Evolutionary conservation across 2,329 filamentous ascomycete genomes (phyloP), one percentile per base, ranked within the genome.

Genomic region (Fusarium sp.): DNA sequence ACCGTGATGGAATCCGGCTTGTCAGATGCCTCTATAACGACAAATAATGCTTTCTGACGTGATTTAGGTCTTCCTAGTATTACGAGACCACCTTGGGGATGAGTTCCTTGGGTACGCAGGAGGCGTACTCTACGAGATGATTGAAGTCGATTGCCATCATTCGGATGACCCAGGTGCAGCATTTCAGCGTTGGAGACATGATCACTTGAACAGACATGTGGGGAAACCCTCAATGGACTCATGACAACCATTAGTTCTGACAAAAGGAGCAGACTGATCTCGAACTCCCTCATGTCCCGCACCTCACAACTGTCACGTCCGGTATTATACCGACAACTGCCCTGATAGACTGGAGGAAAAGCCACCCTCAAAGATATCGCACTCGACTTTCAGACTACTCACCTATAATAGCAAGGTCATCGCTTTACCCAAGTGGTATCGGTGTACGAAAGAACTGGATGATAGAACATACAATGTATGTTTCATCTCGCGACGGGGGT

Each of bases 61-160:
- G 44, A 42, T 5, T 6, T 42, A 84, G 82, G 79, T 84, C 23
- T 84, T 85, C 62, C 74, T 84, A 18, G 78, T 84, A 41, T 73
- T 85, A 21, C 79, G 83, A 55, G 82, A 85, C 51, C 82, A 84
- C 71, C 79, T 85, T 41, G 84, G 83, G 14, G 83, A 85, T 54
- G 83, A 85, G 66, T 83, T 84, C 60, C 74, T 85, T 38, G 83
- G 84, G 48, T 73, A 83, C 27, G 82, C 83, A 18, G 81, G 82
- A 37, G 84, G 84, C 10, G 84, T 85, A 8, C 78, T 85, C 12
- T 84, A 86, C 65, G 84, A 86, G 71, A 73, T 85, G 62, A 85
- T 86, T 39, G 84, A 85, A 70, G 78, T 85, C 38, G 83, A 85
- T 70, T 84, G 82, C 58, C 78, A 82, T 41, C 77, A 83, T 69